Evolutionary conservation across 164 flowering plant genomes (phyloP), one percentile per base, ranked within the genome.

Genomic region (Sextonia rubra): DNA sequence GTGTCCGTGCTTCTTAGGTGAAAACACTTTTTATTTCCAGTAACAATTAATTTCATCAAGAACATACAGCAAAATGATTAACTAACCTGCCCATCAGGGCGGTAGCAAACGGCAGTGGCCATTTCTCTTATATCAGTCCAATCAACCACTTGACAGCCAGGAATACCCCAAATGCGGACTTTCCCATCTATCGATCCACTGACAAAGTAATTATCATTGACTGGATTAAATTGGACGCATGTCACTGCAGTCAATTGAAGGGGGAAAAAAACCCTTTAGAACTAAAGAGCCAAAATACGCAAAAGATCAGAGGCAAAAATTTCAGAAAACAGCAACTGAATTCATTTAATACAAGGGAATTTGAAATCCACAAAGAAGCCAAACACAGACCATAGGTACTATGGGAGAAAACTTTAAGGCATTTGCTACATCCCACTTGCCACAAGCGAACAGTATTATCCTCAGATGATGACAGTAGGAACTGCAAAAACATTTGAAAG

Each of bases 371-470:
- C 12, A 47, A 22, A 29, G 44, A 27, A 66, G n/a, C 22, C 6
- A 44, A 6, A 32, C 30, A 55, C 64, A 18, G 37, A 93, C 99
- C 99, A 74, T 85, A 91, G 72, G 90, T 82, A 52, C 66, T 83
- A 79, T 95, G 99, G 30, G 49, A 81, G 78, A 93, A 95, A 74
- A 89, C 87, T 52, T 79, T 71, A 17, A 85, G 82, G 79, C 97
- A 91, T 61, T 79, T 74, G 25, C 86, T 80, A 56, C 69, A 76
- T 69, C 98, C 98, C 60, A 95, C 86, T 85, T 66, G 80, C 99
- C 99, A 95, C 60, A 93, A 74, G n/a, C 99, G 98, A 71, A 86
- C 97, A 47, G 99, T 92, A 72, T 85, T 86, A 76, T 95, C 99
- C 71, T 79, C 82, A 8, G 98, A 95, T 44, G 94, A 87, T 64